These are phyloP conservation scores for Thozetella sp. DNA, from an alignment of 495 filamentous ascomycete species.

Conservation along the genomic window DNA sequence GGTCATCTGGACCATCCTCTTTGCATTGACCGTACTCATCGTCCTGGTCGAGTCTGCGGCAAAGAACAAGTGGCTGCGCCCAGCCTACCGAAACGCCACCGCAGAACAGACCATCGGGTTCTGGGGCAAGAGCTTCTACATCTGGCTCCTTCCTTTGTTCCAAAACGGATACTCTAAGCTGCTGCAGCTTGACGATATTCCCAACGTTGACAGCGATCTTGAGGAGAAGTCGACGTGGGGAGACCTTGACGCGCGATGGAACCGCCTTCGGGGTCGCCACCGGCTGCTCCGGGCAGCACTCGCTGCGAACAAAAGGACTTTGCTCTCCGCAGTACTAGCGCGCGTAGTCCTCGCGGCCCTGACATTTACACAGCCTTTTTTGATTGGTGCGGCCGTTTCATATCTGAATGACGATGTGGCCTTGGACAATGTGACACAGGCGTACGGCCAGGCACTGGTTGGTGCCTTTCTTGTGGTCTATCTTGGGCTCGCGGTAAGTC, in stretches of 20 bases:
- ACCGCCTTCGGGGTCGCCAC: background rate
- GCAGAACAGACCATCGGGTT: constrained; percentile 25
- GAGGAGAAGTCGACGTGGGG: constrained; percentile 5
- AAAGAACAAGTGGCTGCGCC: constrained; percentile 20
- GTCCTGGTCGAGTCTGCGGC: constrained; percentile 24
- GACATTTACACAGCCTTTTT: constrained; percentile 8
- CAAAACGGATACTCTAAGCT: constrained; percentile 23
- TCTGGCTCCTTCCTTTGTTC: constrained; percentile 32
- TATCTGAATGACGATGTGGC: background rate
- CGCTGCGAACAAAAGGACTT: constrained; percentile 7
- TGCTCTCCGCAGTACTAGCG: constrained; percentile 6
- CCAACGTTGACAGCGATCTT: constrained; percentile 17
- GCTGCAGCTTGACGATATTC: constrained; percentile 28
- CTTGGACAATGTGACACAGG: background rate
- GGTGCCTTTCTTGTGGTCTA: constrained; percentile 58
- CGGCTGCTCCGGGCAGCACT: constrained; percentile 5
- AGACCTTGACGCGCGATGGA: constrained; percentile 7
- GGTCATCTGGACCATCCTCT: constrained; percentile 11
- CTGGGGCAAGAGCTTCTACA: constrained; percentile 31
- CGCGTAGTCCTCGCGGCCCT: constrained; percentile 1
- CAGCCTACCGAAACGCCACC: constrained; percentile 16
- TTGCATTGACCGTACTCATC: background rate
- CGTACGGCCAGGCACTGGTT: constrained; percentile 52
- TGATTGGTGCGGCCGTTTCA: constrained; percentile 1
- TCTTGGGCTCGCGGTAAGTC: constrained; percentile 49